Evolutionary conservation across 108 stramenopile species (phyloP).

Genomic region (Tribonema minus): DNA sequence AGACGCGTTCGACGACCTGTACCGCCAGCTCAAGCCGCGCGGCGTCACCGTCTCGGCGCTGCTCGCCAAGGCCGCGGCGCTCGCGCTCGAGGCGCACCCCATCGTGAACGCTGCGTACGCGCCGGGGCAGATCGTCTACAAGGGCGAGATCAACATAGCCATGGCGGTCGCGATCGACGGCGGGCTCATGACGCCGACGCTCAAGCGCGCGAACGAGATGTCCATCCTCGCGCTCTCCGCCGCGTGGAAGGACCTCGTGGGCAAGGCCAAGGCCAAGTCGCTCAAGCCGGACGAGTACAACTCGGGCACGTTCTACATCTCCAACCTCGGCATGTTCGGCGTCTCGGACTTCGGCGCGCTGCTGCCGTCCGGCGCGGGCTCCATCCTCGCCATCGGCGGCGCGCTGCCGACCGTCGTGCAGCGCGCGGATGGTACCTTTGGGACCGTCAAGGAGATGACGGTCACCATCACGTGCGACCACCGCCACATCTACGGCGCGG

Average conservation of each 20-base stretch:
- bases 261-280: constrained; percentile 46
- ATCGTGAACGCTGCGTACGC: constrained; percentile 87
- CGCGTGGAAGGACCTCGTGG: constrained; percentile 77
- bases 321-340: constrained; percentile 96
- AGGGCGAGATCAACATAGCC: constrained; percentile 92
- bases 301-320: constrained; percentile 91
- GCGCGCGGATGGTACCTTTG: constrained; percentile 58
- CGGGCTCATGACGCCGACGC: constrained; percentile 91
- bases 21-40: constrained; percentile 79
- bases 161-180: constrained; percentile 97
- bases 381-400: constrained; percentile 89
- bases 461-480: constrained; percentile 95
- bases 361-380: constrained; percentile 79
- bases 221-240: constrained; percentile 76
- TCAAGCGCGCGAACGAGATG: constrained; percentile 81
- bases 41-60: constrained; percentile 80
- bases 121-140: constrained; percentile 62
- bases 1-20: constrained; percentile 84
- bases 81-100: constrained; percentile 86
- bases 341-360: constrained; percentile 90
- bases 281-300: constrained; percentile 82
- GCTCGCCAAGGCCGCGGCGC: constrained; percentile 88
- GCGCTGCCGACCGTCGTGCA: constrained; percentile 42
- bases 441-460: constrained; percentile 87
- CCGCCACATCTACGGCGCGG: constrained; percentile 93